These are phyloP conservation scores for Macaranga tanarius DNA, from an alignment of 441 rosid genomes.

Conservation along the genomic window DNA sequence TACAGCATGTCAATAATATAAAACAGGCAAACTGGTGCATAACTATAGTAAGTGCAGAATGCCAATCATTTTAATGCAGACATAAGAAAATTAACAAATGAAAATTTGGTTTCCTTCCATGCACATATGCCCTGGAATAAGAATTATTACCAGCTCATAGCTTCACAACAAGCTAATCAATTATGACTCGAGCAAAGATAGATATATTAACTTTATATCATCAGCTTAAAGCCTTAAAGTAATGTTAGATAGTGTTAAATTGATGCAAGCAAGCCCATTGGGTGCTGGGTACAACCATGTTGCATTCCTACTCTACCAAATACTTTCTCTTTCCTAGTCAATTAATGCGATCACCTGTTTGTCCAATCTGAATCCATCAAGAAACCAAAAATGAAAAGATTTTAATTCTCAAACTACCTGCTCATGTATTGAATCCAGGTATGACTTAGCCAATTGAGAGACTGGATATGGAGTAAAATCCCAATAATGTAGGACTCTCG, in stretches of 20 bases:
- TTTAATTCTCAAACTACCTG: slow-evolving; percentile 49
- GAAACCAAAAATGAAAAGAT: slow-evolving; percentile 4
- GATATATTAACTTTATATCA: neutral
- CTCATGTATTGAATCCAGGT: slow-evolving; percentile 84
- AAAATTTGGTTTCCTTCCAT: slow-evolving; percentile 4
- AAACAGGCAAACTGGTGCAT: neutral
- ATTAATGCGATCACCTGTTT: slow-evolving; percentile 1
- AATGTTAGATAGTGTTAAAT: neutral
- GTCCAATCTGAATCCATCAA: slow-evolving; percentile 9
- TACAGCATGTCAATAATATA: slow-evolving; percentile 18
- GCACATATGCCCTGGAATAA: slow-evolving; percentile 11
- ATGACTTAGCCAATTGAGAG: slow-evolving; percentile 90
- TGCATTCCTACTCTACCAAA: neutral
- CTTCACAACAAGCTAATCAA: neutral
- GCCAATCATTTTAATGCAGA: slow-evolving; percentile 1
- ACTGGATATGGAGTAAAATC: slow-evolving; percentile 82
- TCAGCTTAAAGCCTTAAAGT: neutral
- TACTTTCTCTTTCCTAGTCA: neutral
- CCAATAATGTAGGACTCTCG: slow-evolving; percentile 90
- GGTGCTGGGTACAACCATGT: neutral
- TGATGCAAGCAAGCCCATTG: slow-evolving; percentile 1
- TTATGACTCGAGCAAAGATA: neutral
- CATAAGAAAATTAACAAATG: neutral
- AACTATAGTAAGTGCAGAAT: slow-evolving; percentile 2
- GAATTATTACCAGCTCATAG: neutral